Conservation (phyloP, 1,284 basidiomycete genomes). For the Apiotrichum akiyoshidainum region DNA sequence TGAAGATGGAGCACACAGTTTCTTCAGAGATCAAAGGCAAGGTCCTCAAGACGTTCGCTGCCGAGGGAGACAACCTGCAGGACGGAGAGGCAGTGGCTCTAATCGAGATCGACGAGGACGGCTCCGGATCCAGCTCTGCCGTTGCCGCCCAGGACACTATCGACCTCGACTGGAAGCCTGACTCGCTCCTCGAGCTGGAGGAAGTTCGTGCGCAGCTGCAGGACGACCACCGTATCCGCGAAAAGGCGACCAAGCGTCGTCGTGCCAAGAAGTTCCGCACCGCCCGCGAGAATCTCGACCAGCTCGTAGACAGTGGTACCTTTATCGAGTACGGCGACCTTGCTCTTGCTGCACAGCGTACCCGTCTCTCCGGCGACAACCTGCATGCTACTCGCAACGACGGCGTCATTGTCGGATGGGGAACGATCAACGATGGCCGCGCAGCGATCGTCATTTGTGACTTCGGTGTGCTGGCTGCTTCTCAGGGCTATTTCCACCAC, state of each 20-base stretch:
- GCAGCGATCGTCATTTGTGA: conserved; percentile 19
- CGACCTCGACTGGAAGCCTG: conserved; percentile 17
- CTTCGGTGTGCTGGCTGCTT: conserved; percentile 22
- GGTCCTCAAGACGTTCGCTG: conserved; percentile 10
- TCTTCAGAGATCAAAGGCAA: conserved; percentile 9
- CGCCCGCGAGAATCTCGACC: conserved; percentile 18
- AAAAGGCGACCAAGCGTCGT: conserved; percentile 17
- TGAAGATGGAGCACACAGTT: conserved; percentile 26
- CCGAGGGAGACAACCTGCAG: conserved; percentile 16
- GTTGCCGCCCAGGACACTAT: conserved; percentile 4
- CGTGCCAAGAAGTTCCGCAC: conserved; percentile 17
- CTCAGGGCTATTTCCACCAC: conserved; percentile 25
- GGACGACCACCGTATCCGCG: conserved; percentile 13
- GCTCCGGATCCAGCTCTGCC: background rate
- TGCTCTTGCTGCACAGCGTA: conserved; percentile 17
- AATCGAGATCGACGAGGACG: conserved; percentile 1
- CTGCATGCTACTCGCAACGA: conserved; percentile 19
- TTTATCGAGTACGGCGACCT: conserved; percentile 23
- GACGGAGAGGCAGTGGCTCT: conserved; percentile 20
- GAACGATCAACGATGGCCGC: conserved; percentile 17
- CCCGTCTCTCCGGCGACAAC: conserved; percentile 9
- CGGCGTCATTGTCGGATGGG: conserved; percentile 26
- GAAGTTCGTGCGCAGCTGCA: conserved; percentile 12
- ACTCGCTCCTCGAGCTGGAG: conserved; percentile 19
- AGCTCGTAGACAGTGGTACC: conserved; percentile 21